phyloP scores from a whole-genome alignment of 2,329 filamentous ascomycete genomes.

The Berkeleyomyces basicola region DNA sequence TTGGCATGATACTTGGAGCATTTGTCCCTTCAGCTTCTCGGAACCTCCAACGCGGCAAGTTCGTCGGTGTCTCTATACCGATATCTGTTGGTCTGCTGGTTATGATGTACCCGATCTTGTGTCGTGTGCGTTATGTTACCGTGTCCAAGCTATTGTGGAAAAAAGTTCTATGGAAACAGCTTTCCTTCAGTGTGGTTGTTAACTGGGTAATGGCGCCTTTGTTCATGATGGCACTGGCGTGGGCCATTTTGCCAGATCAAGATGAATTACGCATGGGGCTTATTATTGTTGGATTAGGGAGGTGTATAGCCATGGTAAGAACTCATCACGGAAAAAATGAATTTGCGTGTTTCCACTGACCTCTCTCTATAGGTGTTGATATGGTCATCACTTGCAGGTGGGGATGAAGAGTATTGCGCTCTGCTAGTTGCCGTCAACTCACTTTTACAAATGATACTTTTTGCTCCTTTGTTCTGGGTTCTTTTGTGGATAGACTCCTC shows the following conservation, averaged over 20 bases:
- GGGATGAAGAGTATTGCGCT: constrained; percentile 69
- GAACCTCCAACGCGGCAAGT: constrained; percentile 51
- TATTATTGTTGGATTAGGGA: constrained; percentile 66
- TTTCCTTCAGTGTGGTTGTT: constrained; percentile 57
- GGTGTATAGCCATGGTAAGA: constrained; percentile 75
- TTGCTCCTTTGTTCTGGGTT: constrained; percentile 50
- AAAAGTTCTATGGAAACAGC: constrained; percentile 55
- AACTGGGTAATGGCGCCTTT: constrained; percentile 78
- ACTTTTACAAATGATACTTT: constrained; percentile 56
- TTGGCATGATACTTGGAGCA: constrained; percentile 62
- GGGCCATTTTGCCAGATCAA: constrained; percentile 48
- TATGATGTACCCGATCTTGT: constrained; percentile 91
- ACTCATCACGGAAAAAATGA: not conserved
- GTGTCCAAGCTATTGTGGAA: constrained; percentile 49
- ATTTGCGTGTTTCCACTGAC: not conserved
- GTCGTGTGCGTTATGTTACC: constrained; percentile 66
- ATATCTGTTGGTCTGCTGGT: constrained; percentile 70
- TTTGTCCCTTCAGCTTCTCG: constrained; percentile 47
- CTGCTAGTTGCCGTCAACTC: constrained; percentile 64
- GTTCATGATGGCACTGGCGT: constrained; percentile 60
- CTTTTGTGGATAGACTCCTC: constrained; percentile 37
- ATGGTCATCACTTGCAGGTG: constrained; percentile 55
- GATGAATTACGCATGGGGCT: constrained; percentile 45
- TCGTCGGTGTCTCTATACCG: constrained; percentile 51
- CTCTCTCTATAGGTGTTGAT: constrained; percentile 32